Evolutionary conservation across 2,329 filamentous ascomycete species (phyloP).

Genomic region (Pseudopyrenochaeta lycopersici): DNA sequence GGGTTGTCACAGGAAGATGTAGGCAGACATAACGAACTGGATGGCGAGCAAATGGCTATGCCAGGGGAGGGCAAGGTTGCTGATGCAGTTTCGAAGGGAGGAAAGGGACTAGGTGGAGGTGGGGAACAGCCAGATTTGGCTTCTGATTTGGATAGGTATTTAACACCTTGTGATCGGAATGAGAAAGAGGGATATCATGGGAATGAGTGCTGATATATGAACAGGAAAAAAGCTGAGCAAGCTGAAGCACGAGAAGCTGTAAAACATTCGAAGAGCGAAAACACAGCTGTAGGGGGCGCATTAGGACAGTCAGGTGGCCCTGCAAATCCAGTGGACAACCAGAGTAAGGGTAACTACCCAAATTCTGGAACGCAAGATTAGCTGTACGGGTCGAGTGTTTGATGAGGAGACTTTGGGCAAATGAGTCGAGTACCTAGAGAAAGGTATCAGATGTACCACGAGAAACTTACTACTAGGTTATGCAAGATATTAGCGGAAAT

Average conservation of each 20-base stretch:
- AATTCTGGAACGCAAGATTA: conserved; percentile 28
- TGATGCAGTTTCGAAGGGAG: conserved; percentile 50
- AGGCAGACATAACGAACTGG: conserved; percentile 56
- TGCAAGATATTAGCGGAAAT: too few species aligned
- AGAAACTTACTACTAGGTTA: too few species aligned
- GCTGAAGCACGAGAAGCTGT: conserved; percentile 51
- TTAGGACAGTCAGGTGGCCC: conserved; percentile 58
- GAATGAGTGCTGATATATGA: conserved; percentile 10
- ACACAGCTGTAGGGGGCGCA: conserved; percentile 53
- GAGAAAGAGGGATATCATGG: neutral
- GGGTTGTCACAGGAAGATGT: conserved; percentile 52
- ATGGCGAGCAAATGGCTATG: conserved; percentile 59
- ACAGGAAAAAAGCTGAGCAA: conserved; percentile 61
- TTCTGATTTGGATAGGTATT: conserved; percentile 55
- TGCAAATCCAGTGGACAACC: conserved; percentile 46
- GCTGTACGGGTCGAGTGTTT: neutral
- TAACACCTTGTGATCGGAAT: neutral
- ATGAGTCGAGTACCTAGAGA: neutral
- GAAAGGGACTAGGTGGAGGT: conserved; percentile 42
- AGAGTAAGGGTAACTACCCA: conserved; percentile 28
- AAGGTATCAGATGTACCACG: neutral
- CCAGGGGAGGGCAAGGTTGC: conserved; percentile 57
- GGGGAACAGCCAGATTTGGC: conserved; percentile 53
- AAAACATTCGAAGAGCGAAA: conserved; percentile 48
- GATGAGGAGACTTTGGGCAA: neutral